phyloP scores from a whole-genome alignment of 2,329 filamentous ascomycete species.

The Keithomyces neogunnii region DNA sequence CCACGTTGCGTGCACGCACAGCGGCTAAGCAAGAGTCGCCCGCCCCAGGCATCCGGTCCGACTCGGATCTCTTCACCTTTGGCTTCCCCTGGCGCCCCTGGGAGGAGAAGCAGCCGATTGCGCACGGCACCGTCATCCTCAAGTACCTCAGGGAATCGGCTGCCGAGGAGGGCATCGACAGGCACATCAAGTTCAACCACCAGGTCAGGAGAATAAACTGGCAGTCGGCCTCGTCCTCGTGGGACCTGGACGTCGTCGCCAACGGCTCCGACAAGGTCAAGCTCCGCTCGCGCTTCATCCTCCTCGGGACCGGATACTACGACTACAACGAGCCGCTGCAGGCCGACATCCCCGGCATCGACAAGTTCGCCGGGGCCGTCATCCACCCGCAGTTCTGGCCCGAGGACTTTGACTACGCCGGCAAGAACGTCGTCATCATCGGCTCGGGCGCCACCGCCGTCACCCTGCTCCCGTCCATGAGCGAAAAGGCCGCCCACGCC shows the following conservation, averaged over 20 bases:
- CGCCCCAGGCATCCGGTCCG: conserved; percentile 46
- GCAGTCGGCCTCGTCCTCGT: conserved; percentile 43
- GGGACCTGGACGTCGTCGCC: conserved; percentile 36
- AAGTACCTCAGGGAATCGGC: conserved; percentile 43
- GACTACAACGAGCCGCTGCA: conserved; percentile 54
- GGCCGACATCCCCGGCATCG: conserved; percentile 52
- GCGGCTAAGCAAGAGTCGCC: too few species aligned
- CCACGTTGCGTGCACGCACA: too few species aligned
- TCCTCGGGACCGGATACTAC: conserved; percentile 58
- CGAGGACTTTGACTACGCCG: conserved; percentile 50
- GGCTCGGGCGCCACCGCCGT: conserved; percentile 70
- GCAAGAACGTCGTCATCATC: conserved; percentile 61
- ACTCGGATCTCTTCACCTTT: conserved; percentile 49
- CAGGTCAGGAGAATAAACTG: conserved; percentile 39
- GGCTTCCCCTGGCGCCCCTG: conserved; percentile 64
- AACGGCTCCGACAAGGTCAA: conserved; percentile 10
- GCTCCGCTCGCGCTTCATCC: conserved; percentile 42
- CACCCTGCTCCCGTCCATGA: conserved; percentile 61
- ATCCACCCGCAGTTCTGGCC: conserved; percentile 70
- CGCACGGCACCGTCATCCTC: conserved; percentile 37
- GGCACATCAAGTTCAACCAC: conserved; percentile 40
- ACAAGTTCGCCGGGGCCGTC: conserved; percentile 53
- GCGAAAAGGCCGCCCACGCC: conserved; percentile 52
- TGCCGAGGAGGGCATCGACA: conserved; percentile 24
- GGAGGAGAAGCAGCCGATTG: conserved; percentile 43